Evolutionary conservation across 495 filamentous ascomycete genomes (phyloP), one percentile per base, ranked within the genome.

Genomic region (Lophiotrema nucula): DNA sequence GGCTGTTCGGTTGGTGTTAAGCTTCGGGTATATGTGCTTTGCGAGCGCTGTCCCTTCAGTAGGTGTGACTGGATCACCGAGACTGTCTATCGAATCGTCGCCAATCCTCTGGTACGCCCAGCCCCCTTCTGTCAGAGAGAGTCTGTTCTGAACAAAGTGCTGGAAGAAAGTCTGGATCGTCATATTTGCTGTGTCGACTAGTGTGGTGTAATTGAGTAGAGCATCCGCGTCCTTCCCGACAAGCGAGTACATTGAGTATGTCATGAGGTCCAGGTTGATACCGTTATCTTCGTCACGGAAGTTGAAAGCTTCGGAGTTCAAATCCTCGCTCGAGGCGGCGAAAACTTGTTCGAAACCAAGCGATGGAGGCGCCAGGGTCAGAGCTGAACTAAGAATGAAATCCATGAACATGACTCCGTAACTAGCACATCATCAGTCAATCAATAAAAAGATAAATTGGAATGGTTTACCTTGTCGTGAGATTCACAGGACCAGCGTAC

Each of bases 201-300:
- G 49, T 15, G 49, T 53, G 13, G 19, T 25, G 21, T 53, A 43
- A 10, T 53, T 24, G 13, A 43, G 19, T 1, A 53, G 49, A 13
- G 37, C 33, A 11, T 41, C 23, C 21, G 33, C 4, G 23, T 53
- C 24, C n/a, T 26, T 53, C 3, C 18, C 25, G 8, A n/a, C 49
- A 2, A 53, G 19, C 13, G 35, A 11, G 28, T 53, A 53, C 49
- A 43, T 53, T 6, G 49, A n/a, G 24, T 53, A 53, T 11, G 18
- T 43, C 49, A 53, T 53, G 4, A 53, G n/a, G 24, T 53, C 49
- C 18, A 53, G 31, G 21, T 53, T 53, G 19, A 43, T 18, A 11
- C 49, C 49, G 3, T 12, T 3, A 2, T n/a, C 35, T 26, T 53
- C 16, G 15, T 53, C 49, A 4, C 49, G 33, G 12, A 53, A 21